Conservation (phyloP, 2,329 filamentous ascomycete species). For the Neurospora sp. region DNA sequence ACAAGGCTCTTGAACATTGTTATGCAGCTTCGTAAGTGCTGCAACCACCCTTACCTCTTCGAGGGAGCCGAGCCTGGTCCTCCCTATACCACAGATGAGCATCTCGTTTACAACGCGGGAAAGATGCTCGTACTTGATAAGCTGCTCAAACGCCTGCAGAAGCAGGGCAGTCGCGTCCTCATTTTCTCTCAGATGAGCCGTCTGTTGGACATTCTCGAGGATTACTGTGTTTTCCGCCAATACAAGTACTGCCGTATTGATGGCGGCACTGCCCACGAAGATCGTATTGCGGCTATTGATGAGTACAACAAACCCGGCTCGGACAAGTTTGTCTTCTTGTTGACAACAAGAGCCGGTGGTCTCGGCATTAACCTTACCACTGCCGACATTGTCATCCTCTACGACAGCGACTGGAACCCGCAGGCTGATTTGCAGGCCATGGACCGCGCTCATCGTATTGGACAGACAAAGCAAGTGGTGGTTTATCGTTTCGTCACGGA, state of each 20-base stretch:
- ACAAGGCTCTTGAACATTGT: constrained; percentile 96
- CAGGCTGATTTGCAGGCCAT: constrained; percentile 98
- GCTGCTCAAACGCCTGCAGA: constrained; percentile 71
- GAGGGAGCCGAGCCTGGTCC: constrained; percentile 95
- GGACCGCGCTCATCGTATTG: constrained; percentile 97
- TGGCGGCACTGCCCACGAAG: constrained; percentile 91
- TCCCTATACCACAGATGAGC: constrained; percentile 96
- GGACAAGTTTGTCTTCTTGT: constrained; percentile 91
- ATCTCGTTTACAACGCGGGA: constrained; percentile 83
- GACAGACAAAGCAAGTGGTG: constrained; percentile 94
- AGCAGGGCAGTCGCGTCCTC: constrained; percentile 85
- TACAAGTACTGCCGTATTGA: constrained; percentile 98
- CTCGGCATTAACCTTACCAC: constrained; percentile 92
- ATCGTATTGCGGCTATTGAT: constrained; percentile 94
- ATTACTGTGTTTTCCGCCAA: constrained; percentile 92
- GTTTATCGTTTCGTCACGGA: constrained; percentile 97
- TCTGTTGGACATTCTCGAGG: constrained; percentile 90
- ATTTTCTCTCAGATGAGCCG: constrained; percentile 99
- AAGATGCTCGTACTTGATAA: constrained; percentile 98
- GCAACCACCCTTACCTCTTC: constrained; percentile 96
- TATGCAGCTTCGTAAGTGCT: constrained; percentile 98
- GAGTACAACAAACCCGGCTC: constrained; percentile 95
- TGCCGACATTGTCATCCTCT: constrained; percentile 92
- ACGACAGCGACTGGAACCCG: constrained; percentile 98
- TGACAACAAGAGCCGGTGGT: constrained; percentile 92